These are phyloP conservation scores for Manihot esculenta DNA, from an alignment of 441 rosid species.

Conservation along the genomic window DNA sequence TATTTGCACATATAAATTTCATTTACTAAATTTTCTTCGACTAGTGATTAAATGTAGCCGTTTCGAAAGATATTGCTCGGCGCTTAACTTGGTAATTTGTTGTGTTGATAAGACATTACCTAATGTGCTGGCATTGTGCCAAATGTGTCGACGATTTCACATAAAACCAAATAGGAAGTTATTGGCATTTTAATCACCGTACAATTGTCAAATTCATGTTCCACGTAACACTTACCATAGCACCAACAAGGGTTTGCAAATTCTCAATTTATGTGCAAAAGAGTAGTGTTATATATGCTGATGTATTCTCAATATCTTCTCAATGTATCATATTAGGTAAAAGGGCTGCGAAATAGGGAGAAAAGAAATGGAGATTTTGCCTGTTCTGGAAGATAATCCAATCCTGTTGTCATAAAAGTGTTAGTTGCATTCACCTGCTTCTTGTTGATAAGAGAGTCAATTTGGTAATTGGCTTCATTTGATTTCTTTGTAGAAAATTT, in stretches of 20 bases:
- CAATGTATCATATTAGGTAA: conserved; percentile 22
- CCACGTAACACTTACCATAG: conserved; percentile 20
- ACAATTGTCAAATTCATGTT: conserved; percentile 29
- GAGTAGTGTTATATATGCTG: neutral
- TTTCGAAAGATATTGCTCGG: conserved; percentile 9
- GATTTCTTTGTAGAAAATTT: neutral
- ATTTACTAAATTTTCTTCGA: neutral
- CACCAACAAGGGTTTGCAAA: conserved; percentile 13
- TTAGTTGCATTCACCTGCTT: neutral
- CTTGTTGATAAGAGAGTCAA: conserved; percentile 14
- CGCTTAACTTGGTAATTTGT: conserved; percentile 20
- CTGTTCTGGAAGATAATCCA: conserved; percentile 12
- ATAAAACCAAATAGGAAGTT: conserved; percentile 32
- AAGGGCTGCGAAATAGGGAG: conserved; percentile 14
- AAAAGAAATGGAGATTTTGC: conserved; percentile 15
- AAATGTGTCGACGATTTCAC: conserved; percentile 20
- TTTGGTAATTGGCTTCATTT: conserved; percentile 9
- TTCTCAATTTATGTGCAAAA: conserved; percentile 16
- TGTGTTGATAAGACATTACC: conserved; percentile 19
- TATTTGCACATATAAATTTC: neutral
- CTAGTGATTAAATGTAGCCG: conserved; percentile 15
- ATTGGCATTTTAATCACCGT: conserved; percentile 20
- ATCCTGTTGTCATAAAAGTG: neutral
- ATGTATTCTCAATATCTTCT: neutral
- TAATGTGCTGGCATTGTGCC: conserved; percentile 25